Percentiles rank a stretch among this genome's conserved stretches.
Conservation (phyloP, 2,329 filamentous ascomycete species). For the Microcera coccophila region DNA sequence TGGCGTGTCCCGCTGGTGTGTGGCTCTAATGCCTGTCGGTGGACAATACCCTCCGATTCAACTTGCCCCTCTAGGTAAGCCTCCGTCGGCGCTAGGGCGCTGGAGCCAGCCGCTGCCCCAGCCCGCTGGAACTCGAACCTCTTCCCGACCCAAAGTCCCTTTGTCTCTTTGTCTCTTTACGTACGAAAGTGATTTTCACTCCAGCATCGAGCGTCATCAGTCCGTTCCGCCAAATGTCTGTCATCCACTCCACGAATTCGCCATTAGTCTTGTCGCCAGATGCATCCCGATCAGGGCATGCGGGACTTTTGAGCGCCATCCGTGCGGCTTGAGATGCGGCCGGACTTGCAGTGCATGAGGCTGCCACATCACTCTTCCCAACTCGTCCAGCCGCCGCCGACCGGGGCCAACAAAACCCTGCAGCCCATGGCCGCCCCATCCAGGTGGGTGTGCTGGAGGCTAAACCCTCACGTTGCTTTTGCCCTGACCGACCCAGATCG, state of each 20-base stretch:
- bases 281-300: not conserved
- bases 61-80: not conserved
- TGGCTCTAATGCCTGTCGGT: no score
- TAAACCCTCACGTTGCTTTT: not conserved
- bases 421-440: not conserved
- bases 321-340: not conserved
- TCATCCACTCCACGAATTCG: no score
- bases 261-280: not conserved
- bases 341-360: not conserved
- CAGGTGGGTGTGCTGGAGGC: slow-evolving; percentile 1
- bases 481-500: not conserved
- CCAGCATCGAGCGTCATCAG: not conserved
- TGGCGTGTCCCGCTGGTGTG: no score
- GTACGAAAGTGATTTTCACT: not conserved
- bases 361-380: not conserved
- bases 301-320: slow-evolving; percentile 1
- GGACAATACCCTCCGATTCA: no score
- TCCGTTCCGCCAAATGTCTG: no score
- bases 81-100: not conserved
- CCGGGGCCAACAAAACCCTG: not conserved
- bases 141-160: no score
- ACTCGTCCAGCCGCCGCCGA: not conserved
- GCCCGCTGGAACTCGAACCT: not conserved
- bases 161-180: not conserved
- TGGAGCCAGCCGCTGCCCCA: not conserved